Percentiles rank a stretch among this genome's conserved stretches.
Conservation (phyloP, 1,284 basidiomycete species). For the Cutaneotrichosporon sp. region DNA sequence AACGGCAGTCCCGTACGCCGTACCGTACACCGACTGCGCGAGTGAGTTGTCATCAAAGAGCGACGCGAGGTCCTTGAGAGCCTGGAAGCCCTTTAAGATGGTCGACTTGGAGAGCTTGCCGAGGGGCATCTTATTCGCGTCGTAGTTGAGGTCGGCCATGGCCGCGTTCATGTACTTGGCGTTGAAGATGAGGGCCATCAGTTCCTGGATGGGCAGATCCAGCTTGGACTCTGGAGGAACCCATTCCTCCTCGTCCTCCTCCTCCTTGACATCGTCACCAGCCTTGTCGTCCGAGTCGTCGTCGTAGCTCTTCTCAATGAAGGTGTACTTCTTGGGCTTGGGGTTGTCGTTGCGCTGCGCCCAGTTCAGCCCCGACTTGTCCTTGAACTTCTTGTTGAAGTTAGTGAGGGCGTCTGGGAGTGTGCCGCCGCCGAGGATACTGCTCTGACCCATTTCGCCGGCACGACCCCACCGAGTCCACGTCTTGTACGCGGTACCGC, state of each 20-base stretch:
- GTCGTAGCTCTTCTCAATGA: constrained; percentile 27
- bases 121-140: constrained; percentile 66
- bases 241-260: constrained; percentile 16
- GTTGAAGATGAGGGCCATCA: constrained; percentile 62
- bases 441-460: constrained; percentile 22
- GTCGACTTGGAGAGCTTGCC: constrained; percentile 53
- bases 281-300: constrained; percentile 21
- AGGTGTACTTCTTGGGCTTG: constrained; percentile 26
- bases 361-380: constrained; percentile 27
- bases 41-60: constrained; percentile 57
- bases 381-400: constrained; percentile 28
- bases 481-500: constrained; percentile 10
- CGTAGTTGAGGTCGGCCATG: constrained; percentile 68
- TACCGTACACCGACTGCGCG: constrained; percentile 36
- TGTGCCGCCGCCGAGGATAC: constrained; percentile 14
- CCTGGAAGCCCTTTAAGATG: constrained; percentile 24
- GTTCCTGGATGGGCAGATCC: constrained; percentile 44
- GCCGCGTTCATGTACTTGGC: constrained; percentile 56
- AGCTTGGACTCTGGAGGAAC: constrained; percentile 21
- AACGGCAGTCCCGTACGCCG: constrained; percentile 47
- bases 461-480: constrained; percentile 31
- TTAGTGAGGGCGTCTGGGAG: constrained; percentile 11
- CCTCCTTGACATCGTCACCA: constrained; percentile 4
- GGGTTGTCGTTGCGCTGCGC: constrained; percentile 11
- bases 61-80: constrained; percentile 58